Percentiles rank a stretch among this genome's conserved stretches.
phyloP scores from a whole-genome alignment of 2,329 filamentous ascomycete genomes.

The Leptographium flavum region DNA sequence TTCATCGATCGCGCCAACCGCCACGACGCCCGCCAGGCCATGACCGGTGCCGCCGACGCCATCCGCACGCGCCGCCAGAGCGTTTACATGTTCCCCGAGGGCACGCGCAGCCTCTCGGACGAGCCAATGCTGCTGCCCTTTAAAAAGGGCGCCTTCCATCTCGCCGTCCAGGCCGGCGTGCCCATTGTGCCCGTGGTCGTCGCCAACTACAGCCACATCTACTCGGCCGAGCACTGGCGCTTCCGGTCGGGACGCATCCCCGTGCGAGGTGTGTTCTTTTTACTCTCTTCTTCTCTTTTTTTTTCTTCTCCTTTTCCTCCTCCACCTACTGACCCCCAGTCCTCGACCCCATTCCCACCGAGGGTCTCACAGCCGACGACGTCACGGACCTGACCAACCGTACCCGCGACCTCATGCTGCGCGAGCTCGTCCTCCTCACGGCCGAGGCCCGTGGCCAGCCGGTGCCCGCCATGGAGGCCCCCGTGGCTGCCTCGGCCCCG shows the following conservation, averaged over 20 bases:
- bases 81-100: constrained; percentile 83
- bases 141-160: constrained; percentile 97
- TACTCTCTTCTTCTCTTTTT: neutral
- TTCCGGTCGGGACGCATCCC: constrained; percentile 61
- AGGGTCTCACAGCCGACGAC: constrained; percentile 57
- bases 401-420: constrained; percentile 63
- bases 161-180: constrained; percentile 86
- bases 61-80: constrained; percentile 61
- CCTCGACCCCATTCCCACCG: constrained; percentile 66
- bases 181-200: constrained; percentile 78
- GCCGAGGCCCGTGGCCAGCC: constrained; percentile 24
- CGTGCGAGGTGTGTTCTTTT: constrained; percentile 45
- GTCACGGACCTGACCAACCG: constrained; percentile 58
- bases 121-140: constrained; percentile 79
- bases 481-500: neutral
- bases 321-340: constrained; percentile 30
- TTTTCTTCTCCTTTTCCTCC: neutral
- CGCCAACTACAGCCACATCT: constrained; percentile 64
- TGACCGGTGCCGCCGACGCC: constrained; percentile 67
- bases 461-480: neutral
- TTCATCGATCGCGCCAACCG: constrained; percentile 90
- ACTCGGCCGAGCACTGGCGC: constrained; percentile 47
- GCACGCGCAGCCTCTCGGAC: constrained; percentile 77
- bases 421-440: constrained; percentile 42
- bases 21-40: constrained; percentile 68